Evolutionary conservation across 768 basidiomycete genomes (phyloP), one percentile per base, ranked within the genome.

Genomic region (Galerina marginata): DNA sequence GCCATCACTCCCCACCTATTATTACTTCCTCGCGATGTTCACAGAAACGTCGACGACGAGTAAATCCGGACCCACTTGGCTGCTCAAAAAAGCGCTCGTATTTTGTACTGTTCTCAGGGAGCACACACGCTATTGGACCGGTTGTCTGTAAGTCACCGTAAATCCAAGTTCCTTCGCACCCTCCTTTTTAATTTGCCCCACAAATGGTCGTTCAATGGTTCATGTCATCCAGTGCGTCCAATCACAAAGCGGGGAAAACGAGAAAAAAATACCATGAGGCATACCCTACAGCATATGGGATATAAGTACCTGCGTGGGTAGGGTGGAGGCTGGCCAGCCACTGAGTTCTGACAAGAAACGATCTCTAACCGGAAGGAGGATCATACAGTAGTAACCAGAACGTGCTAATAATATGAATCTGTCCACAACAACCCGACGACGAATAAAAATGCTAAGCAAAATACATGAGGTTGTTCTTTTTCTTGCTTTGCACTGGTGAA

Each of bases 381-480:
- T 47, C 23, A 33, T 38, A 49, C 54, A 49, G 25, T 43, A 50
- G 38, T 59, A 47, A 52, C 29, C n/a, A 45, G 50, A 43, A 38
- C 26, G 40, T 52, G 25, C 37, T 59, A 39, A 38, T 25, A 38
- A 36, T 33, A 36, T 10, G 16, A 54, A 25, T 12, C 39, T 11
- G 50, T 50, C 39, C 20, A 56, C 51, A 57, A 39, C 20, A 38
- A 44, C 43, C 7, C 5, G 20, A 20, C 20, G 14, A 63, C 3
- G 36, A 47, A 63, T 54, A 54, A 40, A 54, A 57, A 49, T 47
- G 54, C 63, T 90, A 95, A 50, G 92, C 93, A 75, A 94, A 95
- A 79, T 95, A 95, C 86, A 93, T 88, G 71, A 98, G 88, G 71
- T 93, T 90, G 72, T 99, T 99, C 87, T 99, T 99, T 88, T 99